phyloP scores from a whole-genome alignment of 768 basidiomycete species.

The Lentinula boryana region DNA sequence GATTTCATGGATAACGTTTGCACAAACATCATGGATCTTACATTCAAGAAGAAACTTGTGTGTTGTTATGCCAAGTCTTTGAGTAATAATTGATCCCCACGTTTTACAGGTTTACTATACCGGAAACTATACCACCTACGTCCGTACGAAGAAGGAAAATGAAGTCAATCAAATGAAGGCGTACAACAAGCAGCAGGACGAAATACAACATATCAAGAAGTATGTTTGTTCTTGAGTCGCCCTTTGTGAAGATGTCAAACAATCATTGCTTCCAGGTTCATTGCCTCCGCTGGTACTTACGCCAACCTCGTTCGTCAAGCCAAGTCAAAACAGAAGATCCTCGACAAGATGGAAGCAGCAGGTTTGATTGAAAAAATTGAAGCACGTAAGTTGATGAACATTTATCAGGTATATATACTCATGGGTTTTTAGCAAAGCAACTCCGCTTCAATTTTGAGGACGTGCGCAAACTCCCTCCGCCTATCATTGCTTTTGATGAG shows the following conservation, averaged over 20 bases:
- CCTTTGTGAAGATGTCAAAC: constrained; percentile 5
- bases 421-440: constrained; percentile 33
- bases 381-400: constrained; percentile 16
- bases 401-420: neutral
- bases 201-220: constrained; percentile 98
- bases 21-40: constrained; percentile 97
- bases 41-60: constrained; percentile 83
- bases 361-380: constrained; percentile 94
- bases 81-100: constrained; percentile 78
- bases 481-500: constrained; percentile 92
- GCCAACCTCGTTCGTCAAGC: constrained; percentile 98
- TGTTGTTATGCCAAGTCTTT: constrained; percentile 97
- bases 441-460: constrained; percentile 97
- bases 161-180: constrained; percentile 99
- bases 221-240: constrained; percentile 26
- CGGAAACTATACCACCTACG: constrained; percentile 97
- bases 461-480: constrained; percentile 87
- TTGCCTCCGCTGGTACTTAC: constrained; percentile 98
- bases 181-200: constrained; percentile 96
- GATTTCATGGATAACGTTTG: constrained; percentile 51
- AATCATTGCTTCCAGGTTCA: constrained; percentile 54
- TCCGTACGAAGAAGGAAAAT: constrained; percentile 94
- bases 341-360: constrained; percentile 99
- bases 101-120: constrained; percentile 97
- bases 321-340: constrained; percentile 99